These are phyloP conservation scores for Lignosus rhinocerotis DNA, from an alignment of 1,284 basidiomycete species.

Conservation along the genomic window DNA sequence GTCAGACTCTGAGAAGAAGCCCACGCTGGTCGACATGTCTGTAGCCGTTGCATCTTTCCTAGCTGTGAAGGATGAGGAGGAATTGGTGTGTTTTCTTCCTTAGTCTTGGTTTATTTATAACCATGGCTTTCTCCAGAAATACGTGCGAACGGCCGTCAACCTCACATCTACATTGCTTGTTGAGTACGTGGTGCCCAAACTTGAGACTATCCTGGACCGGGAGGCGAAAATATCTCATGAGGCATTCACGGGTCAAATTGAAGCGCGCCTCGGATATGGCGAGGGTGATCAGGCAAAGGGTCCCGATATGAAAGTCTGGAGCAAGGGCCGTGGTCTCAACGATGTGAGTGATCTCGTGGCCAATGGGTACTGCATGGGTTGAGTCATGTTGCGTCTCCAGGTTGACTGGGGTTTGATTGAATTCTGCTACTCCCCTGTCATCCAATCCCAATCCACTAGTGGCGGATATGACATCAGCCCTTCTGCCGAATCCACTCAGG, in stretches of 20 bases:
- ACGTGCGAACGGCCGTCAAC: constrained; percentile 70
- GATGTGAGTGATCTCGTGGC: constrained; percentile 52
- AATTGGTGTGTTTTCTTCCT: constrained; percentile 60
- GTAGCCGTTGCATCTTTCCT: constrained; percentile 77
- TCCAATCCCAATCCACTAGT: constrained; percentile 86
- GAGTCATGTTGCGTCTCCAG: constrained; percentile 39
- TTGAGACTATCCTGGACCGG: constrained; percentile 90
- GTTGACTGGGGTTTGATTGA: constrained; percentile 88
- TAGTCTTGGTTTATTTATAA: background rate
- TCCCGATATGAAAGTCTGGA: constrained; percentile 89
- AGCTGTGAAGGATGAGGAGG: constrained; percentile 89
- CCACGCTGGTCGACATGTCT: constrained; percentile 81
- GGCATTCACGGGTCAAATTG: constrained; percentile 80
- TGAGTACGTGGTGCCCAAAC: constrained; percentile 85
- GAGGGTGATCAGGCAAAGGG: constrained; percentile 75
- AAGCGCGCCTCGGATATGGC: constrained; percentile 84
- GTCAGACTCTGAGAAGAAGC: constrained; percentile 50
- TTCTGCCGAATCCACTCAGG: constrained; percentile 82
- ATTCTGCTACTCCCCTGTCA: constrained; percentile 94
- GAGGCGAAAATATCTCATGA: constrained; percentile 92
- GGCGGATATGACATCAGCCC: constrained; percentile 87
- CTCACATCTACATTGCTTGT: constrained; percentile 86
- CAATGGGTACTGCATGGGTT: too few relatives aligned
- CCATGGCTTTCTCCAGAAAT: constrained; percentile 57
- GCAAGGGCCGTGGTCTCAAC: constrained; percentile 71